These are phyloP conservation scores for Elsinoe fawcettii DNA, from an alignment of 2,329 filamentous ascomycete species.

Conservation along the genomic window DNA sequence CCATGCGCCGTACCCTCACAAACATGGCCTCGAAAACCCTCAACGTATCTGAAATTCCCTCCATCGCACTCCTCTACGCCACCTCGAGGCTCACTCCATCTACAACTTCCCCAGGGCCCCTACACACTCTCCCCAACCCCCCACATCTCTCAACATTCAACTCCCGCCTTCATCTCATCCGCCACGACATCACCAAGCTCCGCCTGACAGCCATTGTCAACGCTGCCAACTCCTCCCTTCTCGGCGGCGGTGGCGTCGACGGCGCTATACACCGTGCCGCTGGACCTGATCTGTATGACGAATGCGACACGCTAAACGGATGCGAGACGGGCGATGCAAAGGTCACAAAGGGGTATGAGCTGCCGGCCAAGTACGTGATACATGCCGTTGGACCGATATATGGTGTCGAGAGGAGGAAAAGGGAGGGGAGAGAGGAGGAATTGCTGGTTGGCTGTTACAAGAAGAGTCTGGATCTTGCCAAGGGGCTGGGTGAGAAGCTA, in stretches of 20 bases:
- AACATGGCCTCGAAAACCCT: constrained; percentile 23
- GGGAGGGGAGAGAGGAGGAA: constrained; percentile 32
- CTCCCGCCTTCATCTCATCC: constrained; percentile 60
- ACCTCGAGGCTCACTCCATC: constrained; percentile 36
- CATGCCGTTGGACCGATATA: constrained; percentile 88
- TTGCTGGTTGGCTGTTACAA: constrained; percentile 60
- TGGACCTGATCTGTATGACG: constrained; percentile 57
- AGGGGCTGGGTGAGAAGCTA: neutral
- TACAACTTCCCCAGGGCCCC: constrained; percentile 34
- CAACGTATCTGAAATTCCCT: constrained; percentile 48
- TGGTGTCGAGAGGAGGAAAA: constrained; percentile 29
- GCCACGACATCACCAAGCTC: constrained; percentile 75
- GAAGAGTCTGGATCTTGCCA: constrained; percentile 62
- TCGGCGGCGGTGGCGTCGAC: constrained; percentile 80
- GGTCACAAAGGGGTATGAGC: constrained; percentile 67
- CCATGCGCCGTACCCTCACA: neutral
- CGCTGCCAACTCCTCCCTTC: constrained; percentile 70
- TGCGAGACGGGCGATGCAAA: constrained; percentile 74
- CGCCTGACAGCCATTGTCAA: constrained; percentile 81
- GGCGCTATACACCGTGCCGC: constrained; percentile 74
- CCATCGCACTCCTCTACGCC: constrained; percentile 56
- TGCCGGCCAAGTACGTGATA: constrained; percentile 74
- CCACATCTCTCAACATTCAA: constrained; percentile 46
- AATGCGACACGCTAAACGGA: constrained; percentile 64
- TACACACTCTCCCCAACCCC: constrained; percentile 53